phyloP scores from a whole-genome alignment of 768 basidiomycete species.

The Leccinellum albellum region DNA sequence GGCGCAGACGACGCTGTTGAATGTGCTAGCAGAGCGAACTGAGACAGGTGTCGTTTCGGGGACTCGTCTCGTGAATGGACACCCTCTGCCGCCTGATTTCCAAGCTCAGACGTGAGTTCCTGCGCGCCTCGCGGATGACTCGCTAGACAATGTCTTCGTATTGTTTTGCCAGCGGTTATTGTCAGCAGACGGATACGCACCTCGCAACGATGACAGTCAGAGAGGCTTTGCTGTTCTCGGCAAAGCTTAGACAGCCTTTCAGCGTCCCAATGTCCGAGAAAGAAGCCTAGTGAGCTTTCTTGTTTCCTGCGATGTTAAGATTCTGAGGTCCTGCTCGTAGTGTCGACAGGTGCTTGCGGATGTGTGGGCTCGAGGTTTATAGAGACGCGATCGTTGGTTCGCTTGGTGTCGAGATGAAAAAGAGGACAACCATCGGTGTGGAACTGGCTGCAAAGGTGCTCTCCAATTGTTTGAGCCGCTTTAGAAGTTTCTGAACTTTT shows the following conservation, averaged over 20 bases:
- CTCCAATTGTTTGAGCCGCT: background rate
- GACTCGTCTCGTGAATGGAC: constrained; percentile 44
- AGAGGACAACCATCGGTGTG: constrained; percentile 83
- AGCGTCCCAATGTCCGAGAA: constrained; percentile 67
- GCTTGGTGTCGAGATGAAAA: constrained; percentile 67
- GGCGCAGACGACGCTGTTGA: constrained; percentile 45
- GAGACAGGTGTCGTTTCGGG: constrained; percentile 38
- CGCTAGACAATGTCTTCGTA: background rate
- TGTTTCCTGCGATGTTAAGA: background rate
- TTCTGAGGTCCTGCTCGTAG: constrained; percentile 25
- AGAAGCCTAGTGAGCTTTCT: constrained; percentile 62
- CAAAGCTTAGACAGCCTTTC: constrained; percentile 70
- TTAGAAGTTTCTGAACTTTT: background rate
- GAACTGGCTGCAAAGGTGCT: constrained; percentile 74
- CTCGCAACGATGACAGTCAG: constrained; percentile 70
- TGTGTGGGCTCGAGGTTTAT: constrained; percentile 61
- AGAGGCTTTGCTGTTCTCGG: constrained; percentile 78
- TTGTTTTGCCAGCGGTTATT: constrained; percentile 58
- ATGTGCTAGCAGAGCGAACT: constrained; percentile 43
- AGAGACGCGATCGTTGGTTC: constrained; percentile 68
- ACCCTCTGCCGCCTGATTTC: constrained; percentile 44
- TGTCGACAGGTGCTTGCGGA: constrained; percentile 53
- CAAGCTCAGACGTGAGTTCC: constrained; percentile 50
- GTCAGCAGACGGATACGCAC: constrained; percentile 84
- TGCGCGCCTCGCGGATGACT: too few relatives aligned